Base-by-base conservation (phyloP, 2,329 filamentous ascomycete species). In the Verticillium albo-atrum region DNA sequence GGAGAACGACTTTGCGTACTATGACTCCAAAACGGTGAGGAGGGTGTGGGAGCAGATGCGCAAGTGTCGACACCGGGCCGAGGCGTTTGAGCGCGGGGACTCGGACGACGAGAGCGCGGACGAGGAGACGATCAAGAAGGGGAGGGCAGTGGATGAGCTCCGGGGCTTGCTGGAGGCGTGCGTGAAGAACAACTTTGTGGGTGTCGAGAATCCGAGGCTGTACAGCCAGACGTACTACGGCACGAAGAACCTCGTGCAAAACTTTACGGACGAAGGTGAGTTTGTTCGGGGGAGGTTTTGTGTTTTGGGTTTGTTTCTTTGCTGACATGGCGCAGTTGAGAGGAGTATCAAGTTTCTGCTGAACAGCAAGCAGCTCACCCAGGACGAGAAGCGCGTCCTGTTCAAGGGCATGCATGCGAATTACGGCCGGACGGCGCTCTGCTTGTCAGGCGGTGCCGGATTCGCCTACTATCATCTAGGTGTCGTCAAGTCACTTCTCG, bases 381-480 rank as follows among this genome's bases (percentile, higher is more conserved):
- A 81, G 20, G 88, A 93, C 26, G 87, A 89, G 71, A 98, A 97
- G 76, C 84, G 90, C 54, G 79, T 80, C 5, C 80, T 97, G 53
- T 97, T 97, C 79, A 96, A 94, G 72, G 89, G 96, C 62, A 80
- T 97, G 47, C 87, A 92, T 61, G 91, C 91, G 59, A 98, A 98
- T 71, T 97, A 90, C 68, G 95, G 95, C 30, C 88, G 94, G 30
- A 97, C 94, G 6, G 95, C 95, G 0, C 80, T 99, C 3, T 99
- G 94, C 70, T 79, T 99, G 1, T 97, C 92, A 4, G 95, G 95
- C 2, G 95, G 95, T 1, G 95, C 94, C 3, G 91, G 90, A 0
- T 97, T 99, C 74, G 92, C 95, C 5, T 98, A 97, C 72, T 98
- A 98, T 72, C 95, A 99, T 72, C 92, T 97, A 64, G 95, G 95